Conservation (phyloP, 2,329 filamentous ascomycete genomes). For the Hawksworthiomyces lignivorus region DNA sequence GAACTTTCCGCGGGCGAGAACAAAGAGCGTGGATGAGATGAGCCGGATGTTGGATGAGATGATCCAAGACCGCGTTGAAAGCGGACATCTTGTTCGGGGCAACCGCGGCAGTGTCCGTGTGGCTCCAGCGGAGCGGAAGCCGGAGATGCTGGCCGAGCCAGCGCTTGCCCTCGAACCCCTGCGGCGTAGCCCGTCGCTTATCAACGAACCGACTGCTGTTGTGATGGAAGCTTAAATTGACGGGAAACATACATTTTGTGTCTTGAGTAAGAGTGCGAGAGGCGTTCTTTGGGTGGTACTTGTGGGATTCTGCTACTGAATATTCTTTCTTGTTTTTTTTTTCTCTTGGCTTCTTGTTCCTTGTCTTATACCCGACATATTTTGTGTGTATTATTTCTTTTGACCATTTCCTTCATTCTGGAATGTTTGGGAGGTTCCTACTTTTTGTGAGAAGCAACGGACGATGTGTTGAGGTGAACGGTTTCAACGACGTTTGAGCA, state of each 20-base stretch:
- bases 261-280: neutral
- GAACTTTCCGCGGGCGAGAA: slow-evolving; percentile 37
- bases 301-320: neutral
- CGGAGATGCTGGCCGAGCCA: slow-evolving; percentile 15
- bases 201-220: slow-evolving; percentile 19
- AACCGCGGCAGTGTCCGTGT: slow-evolving; percentile 59
- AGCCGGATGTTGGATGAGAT: slow-evolving; percentile 91
- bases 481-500: neutral
- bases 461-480: neutral
- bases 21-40: slow-evolving; percentile 80
- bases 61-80: slow-evolving; percentile 82
- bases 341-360: slow-evolving; percentile 12
- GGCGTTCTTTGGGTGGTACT: no score
- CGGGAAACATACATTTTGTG: neutral
- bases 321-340: slow-evolving; percentile 17
- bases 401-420: slow-evolving; percentile 10
- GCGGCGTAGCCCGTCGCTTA: slow-evolving; percentile 20
- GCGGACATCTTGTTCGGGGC: slow-evolving; percentile 61
- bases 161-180: slow-evolving; percentile 15
- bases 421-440: slow-evolving; percentile 11
- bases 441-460: neutral
- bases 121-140: slow-evolving; percentile 35
- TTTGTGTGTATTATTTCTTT: slow-evolving; percentile 18
- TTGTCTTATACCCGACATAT: slow-evolving; percentile 23
- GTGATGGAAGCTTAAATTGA: slow-evolving; percentile 21